Percentiles rank a stretch among this genome's conserved stretches.
Evolutionary conservation across 1,284 basidiomycete genomes (phyloP).

Genomic region (Heliocybe sulcata): DNA sequence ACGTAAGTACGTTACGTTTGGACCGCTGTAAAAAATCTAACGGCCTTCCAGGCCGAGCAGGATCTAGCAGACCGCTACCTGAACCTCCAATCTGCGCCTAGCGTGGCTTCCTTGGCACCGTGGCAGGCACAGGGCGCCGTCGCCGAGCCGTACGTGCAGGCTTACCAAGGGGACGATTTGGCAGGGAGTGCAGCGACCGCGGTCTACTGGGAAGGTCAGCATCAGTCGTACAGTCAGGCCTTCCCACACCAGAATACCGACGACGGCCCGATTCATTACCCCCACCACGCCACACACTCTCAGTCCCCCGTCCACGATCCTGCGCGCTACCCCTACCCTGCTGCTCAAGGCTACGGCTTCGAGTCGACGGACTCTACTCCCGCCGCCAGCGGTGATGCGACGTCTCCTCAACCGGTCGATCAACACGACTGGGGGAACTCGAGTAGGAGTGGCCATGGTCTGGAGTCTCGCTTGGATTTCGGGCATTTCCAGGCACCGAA

Average conservation of each 20-base stretch:
- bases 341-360: conserved; percentile 1
- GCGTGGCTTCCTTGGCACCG: neutral
- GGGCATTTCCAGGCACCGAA: conserved; percentile 1
- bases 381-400: neutral
- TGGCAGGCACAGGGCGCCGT: neutral
- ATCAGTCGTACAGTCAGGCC: neutral
- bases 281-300: neutral
- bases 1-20: neutral
- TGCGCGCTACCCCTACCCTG: neutral
- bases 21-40: neutral
- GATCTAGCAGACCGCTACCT: neutral
- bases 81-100: neutral
- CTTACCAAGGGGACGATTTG: neutral
- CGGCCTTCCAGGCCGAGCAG: neutral
- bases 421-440: conserved; percentile 4
- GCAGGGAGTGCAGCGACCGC: neutral
- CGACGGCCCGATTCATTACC: neutral
- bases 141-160: neutral
- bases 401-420: conserved; percentile 5
- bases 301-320: conserved; percentile 3
- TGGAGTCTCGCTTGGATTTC: conserved; percentile 3
- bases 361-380: conserved; percentile 2
- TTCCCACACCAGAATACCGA: neutral
- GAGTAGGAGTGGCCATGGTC: conserved; percentile 12
- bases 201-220: neutral